Base-by-base conservation (phyloP, 257 asterid species). In the Parsonsia alboflavescens region DNA sequence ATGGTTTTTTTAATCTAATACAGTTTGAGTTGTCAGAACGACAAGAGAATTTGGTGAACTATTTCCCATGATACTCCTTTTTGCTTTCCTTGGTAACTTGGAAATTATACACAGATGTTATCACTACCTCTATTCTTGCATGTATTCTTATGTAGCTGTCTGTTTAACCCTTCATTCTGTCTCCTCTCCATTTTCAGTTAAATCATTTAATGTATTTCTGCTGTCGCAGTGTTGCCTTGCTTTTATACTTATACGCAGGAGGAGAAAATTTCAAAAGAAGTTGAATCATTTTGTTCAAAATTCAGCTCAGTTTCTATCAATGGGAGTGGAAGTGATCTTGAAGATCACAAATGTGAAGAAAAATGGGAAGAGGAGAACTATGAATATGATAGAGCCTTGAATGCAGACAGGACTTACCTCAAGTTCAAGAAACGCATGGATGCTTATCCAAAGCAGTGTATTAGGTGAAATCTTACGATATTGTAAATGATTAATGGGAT, bases 371-470 rank as follows among this genome's bases (percentile, higher is more conserved):
- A 82, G 80, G 98, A 93, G 88, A 87, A 70, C 33, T 93, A 93
- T 33, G 98, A 93, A 77, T 89, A 93, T 71, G 98, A 91, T 80
- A 84, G 77, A 79, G 88, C 98, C 77, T 75, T 86, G 79, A 83
- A 81, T 76, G 98, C 96, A 39, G 97, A 93, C 77, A 85, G 98
- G 79, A 82, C 88, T 73, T 93, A 88, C 83, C 96, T 93, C 54
- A 93, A 91, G 88, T 93, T 93, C 87, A 91, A 80, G 88, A 93
- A 93, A 80, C 85, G 96, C 72, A 57, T 91, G 73, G 96, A 90
- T 79, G 86, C 88, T 63, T 84, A 85, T 82, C 96, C 93, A 53
- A 90, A 88, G 79, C 98, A 93, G 80, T 93, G 98, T 86, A 82
- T 93, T 85, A 91, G 98, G 98, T 91, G 73, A 78, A 67, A 53